Conservation (phyloP, 2,329 filamentous ascomycete genomes). For the Tolypocladium tundrense region DNA sequence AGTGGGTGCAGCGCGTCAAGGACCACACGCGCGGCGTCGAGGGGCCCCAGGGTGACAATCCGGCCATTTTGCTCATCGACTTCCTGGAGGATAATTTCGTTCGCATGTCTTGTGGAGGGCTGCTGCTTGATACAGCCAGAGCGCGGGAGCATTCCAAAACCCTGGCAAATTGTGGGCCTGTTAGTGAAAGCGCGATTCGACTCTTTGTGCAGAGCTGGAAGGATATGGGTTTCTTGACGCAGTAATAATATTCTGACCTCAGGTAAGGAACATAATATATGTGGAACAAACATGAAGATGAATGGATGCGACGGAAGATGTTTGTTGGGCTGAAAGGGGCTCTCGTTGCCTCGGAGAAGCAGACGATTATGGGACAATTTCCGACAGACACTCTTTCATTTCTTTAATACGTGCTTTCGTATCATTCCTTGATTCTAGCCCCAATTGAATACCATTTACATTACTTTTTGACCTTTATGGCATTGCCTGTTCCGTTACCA, state of each 20-base stretch:
- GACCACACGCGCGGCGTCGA: background rate
- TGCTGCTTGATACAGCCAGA: constrained; percentile 3
- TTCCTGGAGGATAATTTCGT: constrained; percentile 5
- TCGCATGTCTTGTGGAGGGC: constrained; percentile 7
- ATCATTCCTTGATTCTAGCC: too few relatives aligned
- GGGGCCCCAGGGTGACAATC: constrained; percentile 2
- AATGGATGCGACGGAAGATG: too few relatives aligned
- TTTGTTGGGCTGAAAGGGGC: too few relatives aligned
- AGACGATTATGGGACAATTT: too few relatives aligned
- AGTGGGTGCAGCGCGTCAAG: constrained; percentile 3
- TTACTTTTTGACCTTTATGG: too few relatives aligned
- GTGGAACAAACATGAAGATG: too few relatives aligned
- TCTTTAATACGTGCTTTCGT: too few relatives aligned
- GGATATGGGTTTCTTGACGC: background rate
- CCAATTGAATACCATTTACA: too few relatives aligned
- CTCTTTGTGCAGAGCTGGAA: background rate
- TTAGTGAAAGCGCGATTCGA: background rate
- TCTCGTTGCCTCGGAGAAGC: too few relatives aligned
- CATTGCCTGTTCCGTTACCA: too few relatives aligned
- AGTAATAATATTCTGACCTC: background rate
- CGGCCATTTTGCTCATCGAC: constrained; percentile 2
- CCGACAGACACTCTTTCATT: too few relatives aligned
- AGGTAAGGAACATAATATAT: too few relatives aligned
- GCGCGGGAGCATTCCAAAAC: constrained; percentile 5
- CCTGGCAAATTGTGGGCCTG: background rate